phyloP scores from a whole-genome alignment of 2,329 filamentous ascomycete genomes.

The Talaromyces rugulosus region DNA sequence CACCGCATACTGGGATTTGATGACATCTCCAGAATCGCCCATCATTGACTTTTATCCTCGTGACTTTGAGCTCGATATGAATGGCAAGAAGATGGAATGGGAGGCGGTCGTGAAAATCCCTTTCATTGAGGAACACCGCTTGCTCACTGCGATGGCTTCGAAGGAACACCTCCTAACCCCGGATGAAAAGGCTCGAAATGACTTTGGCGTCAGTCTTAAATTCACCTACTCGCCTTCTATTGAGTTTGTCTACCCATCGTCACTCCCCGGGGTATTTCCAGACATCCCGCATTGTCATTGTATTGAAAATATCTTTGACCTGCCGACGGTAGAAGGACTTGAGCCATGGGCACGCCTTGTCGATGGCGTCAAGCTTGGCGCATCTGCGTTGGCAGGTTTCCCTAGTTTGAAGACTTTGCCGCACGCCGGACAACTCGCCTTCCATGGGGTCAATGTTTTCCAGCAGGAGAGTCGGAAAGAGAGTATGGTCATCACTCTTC shows the following conservation, averaged over 20 bases:
- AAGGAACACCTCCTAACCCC: slow-evolving; percentile 73
- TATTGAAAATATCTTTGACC: slow-evolving; percentile 91
- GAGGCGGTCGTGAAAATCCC: slow-evolving; percentile 98
- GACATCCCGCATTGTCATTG: slow-evolving; percentile 84
- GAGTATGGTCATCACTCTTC: slow-evolving; percentile 86
- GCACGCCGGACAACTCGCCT: slow-evolving; percentile 75
- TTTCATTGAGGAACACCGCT: slow-evolving; percentile 88
- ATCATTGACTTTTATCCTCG: slow-evolving; percentile 98
- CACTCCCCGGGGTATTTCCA: slow-evolving; percentile 83
- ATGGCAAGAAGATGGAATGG: slow-evolving; percentile 99
- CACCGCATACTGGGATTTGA: slow-evolving; percentile 77
- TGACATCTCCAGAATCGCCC: slow-evolving; percentile 84
- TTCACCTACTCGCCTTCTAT: slow-evolving; percentile 78
- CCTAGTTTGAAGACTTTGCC: slow-evolving; percentile 83
- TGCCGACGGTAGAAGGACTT: slow-evolving; percentile 86
- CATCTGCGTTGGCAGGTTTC: slow-evolving; percentile 84
- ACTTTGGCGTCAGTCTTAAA: slow-evolving; percentile 87
- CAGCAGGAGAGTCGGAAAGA: slow-evolving; percentile 94
- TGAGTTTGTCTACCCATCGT: slow-evolving; percentile 81
- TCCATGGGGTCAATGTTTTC: slow-evolving; percentile 90
- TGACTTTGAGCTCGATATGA: slow-evolving; percentile 98
- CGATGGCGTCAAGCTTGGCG: slow-evolving; percentile 75
- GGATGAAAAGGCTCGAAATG: slow-evolving; percentile 77
- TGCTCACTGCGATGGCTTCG: slow-evolving; percentile 80
- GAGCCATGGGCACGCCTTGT: slow-evolving; percentile 81